Evolutionary conservation across 352 stramenopile genomes (phyloP), one percentile per base, ranked within the genome.

Genomic region (Globisporangium cylindrosporum): DNA sequence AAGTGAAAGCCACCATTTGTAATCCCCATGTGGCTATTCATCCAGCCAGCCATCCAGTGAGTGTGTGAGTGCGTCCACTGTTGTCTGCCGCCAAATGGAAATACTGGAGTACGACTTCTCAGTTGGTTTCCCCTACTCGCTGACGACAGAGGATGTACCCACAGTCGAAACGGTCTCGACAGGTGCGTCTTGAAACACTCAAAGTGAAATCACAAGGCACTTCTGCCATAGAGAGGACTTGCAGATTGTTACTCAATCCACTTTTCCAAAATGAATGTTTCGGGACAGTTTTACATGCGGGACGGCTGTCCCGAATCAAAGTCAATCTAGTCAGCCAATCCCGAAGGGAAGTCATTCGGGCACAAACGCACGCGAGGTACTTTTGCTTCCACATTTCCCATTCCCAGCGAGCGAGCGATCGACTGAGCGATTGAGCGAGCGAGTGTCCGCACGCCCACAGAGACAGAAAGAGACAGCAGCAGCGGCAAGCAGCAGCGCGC

Each of bases 241-340:
- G 0, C 6, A 10, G 18, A 22, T 22, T 51, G 43, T 51, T 9
- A 22, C 43, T 51, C 9, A 8, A 56, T 66, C 58, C 65, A 58
- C 25, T 70, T 41, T 62, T 49, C 60, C 60, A 54, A 62, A 38
- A 3, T 4, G 0, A 14, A 10, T 15, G 20, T 24, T 59, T n/a
- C 12, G 34, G 56, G 56, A 62, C 56, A 24, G 5, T 22, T 29
- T 22, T 14, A 18, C 15, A 14, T 68, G 54, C 60, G 72, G 72
- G 69, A 77, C 69, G 73, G 15, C 4, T 9, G 41, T 49, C 41
- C 41, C 41, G 41, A 49, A 49, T 15, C 2, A 20, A 20, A 49
- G 0, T 20, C 41, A 49, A 49, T 49, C 36, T 75, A 78, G 72
- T 73, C 72, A 75, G 72, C 70, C 27, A n/a, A 46, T 73, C 61